Evolutionary conservation across 2,329 filamentous ascomycete genomes (phyloP).

Genomic region (Paecilomyces niveus): DNA sequence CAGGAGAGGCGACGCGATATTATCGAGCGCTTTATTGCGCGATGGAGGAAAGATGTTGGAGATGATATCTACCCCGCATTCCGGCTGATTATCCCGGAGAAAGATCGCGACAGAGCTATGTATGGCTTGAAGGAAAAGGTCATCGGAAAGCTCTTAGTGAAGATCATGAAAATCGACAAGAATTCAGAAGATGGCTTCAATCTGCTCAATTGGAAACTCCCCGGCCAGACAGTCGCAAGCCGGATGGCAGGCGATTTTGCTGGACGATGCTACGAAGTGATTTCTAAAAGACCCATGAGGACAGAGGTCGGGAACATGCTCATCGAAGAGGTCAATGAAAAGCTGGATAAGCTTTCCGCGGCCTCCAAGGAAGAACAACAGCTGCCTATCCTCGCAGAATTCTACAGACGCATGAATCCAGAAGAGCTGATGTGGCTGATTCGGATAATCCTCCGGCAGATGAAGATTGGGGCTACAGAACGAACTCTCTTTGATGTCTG

Average conservation of each 20-base stretch:
- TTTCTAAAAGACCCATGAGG: slow-evolving; percentile 75
- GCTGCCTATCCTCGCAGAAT: slow-evolving; percentile 68
- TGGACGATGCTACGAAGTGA: slow-evolving; percentile 76
- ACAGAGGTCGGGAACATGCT: slow-evolving; percentile 69
- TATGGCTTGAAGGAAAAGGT: slow-evolving; percentile 91
- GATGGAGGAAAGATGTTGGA: slow-evolving; percentile 84
- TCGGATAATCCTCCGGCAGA: slow-evolving; percentile 79
- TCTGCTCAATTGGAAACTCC: slow-evolving; percentile 86
- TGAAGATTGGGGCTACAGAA: slow-evolving; percentile 72
- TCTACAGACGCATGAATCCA: slow-evolving; percentile 87
- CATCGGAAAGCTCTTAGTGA: slow-evolving; percentile 85
- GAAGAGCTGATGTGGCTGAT: slow-evolving; percentile 94
- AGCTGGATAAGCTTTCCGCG: slow-evolving; percentile 69
- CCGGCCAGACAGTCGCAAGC: slow-evolving; percentile 57
- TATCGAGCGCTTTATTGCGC: slow-evolving; percentile 76
- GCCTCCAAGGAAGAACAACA: slow-evolving; percentile 79
- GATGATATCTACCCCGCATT: slow-evolving; percentile 90
- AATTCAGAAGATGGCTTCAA: slow-evolving; percentile 82
- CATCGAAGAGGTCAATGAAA: slow-evolving; percentile 81
- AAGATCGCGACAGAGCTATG: slow-evolving; percentile 84
- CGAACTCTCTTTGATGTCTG: slow-evolving; percentile 78
- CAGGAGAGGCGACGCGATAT: slow-evolving; percentile 74
- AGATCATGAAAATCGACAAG: slow-evolving; percentile 84
- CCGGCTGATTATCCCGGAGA: slow-evolving; percentile 83
- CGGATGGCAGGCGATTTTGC: slow-evolving; percentile 85